Percentiles rank a stretch among this genome's conserved stretches.
Conservation (phyloP, 164 flowering plant genomes). For the Platanus orientalis region DNA sequence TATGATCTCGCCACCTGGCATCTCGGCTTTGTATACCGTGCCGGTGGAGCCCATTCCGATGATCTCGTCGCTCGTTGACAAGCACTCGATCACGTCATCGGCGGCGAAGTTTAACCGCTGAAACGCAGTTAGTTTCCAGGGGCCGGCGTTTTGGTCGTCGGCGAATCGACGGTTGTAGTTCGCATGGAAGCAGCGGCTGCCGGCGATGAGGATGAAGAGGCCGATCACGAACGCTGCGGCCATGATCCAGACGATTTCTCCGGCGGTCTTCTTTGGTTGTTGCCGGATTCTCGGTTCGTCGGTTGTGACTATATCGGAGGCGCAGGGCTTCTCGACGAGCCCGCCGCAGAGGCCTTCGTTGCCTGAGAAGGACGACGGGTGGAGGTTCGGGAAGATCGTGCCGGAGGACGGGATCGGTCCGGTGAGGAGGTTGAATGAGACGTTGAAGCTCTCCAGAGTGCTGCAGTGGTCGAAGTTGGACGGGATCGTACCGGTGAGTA, state of each 20-base stretch:
- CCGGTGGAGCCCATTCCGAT: constrained; percentile 92
- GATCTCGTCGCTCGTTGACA: constrained; percentile 57
- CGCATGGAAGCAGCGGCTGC: constrained; percentile 50
- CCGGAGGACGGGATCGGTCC: constrained; percentile 71
- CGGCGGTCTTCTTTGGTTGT: constrained; percentile 47
- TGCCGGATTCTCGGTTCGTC: constrained; percentile 14
- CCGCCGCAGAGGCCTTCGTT: constrained; percentile 77
- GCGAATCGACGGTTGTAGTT: constrained; percentile 27
- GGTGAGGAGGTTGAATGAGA: constrained; percentile 64
- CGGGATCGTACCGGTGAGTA: constrained; percentile 72
- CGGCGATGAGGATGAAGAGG: constrained; percentile 51
- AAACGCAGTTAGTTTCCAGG: constrained; percentile 86
- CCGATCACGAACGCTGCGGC: constrained; percentile 71
- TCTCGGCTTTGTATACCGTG: constrained; percentile 83
- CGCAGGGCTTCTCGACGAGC: constrained; percentile 46
- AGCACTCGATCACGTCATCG: constrained; percentile 71
- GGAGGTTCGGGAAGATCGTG: constrained; percentile 54
- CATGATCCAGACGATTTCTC: constrained; percentile 70
- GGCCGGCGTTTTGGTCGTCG: constrained; percentile 37
- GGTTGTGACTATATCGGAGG: constrained; percentile 18
- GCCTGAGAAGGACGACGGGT: constrained; percentile 72
- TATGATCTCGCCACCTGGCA: constrained; percentile 92
- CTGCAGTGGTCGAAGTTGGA: constrained; percentile 54
- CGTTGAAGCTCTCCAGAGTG: constrained; percentile 76
- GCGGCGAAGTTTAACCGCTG: constrained; percentile 89